Conservation (phyloP, 495 filamentous ascomycete genomes). For the Neurospora sp. region DNA sequence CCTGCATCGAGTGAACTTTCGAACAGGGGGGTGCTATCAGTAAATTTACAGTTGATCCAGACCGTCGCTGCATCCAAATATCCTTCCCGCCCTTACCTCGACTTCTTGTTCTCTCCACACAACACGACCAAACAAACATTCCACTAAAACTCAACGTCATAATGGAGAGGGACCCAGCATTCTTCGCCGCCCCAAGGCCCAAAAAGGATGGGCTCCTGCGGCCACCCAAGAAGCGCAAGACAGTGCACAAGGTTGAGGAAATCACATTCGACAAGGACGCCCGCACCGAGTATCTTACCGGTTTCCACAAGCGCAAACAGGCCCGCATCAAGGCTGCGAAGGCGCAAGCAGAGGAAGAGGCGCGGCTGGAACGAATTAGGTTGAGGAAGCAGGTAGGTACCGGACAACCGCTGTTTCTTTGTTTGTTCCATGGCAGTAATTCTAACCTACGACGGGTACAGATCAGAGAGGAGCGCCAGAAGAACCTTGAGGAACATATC, state of each 20-base stretch:
- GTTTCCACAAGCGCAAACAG: constrained; percentile 92
- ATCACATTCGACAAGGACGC: constrained; percentile 73
- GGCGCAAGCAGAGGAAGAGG: constrained; percentile 61
- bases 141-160: background rate
- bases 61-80: background rate
- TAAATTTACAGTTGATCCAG: background rate
- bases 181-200: constrained; percentile 40
- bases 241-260: constrained; percentile 52
- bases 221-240: constrained; percentile 57
- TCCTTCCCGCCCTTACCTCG: background rate
- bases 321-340: constrained; percentile 75
- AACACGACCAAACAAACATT: background rate
- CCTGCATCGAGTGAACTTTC: background rate
- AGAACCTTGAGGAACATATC: constrained; percentile 70
- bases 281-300: constrained; percentile 78
- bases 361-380: constrained; percentile 59
- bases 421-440: background rate
- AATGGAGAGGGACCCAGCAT: constrained; percentile 11
- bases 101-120: background rate
- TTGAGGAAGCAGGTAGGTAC: constrained; percentile 59
- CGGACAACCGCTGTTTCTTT: background rate
- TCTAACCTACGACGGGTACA: constrained; percentile 22
- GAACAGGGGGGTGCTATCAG: background rate
- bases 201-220: constrained; percentile 38
- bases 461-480: constrained; percentile 70